Evolutionary conservation across 345 rosid genomes (phyloP).

Genomic region (Brassica carinata): DNA sequence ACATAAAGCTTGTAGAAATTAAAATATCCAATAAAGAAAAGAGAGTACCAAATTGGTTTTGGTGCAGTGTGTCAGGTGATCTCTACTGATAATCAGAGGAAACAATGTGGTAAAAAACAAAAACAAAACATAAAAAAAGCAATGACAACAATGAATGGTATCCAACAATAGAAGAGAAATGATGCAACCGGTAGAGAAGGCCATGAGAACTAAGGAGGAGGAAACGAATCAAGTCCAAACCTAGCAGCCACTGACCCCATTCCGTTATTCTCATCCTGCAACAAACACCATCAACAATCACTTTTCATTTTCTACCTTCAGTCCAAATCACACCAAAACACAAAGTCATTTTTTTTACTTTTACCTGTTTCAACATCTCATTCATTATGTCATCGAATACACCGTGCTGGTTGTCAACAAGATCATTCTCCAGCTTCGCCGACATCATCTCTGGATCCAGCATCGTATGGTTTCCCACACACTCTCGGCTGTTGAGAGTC

Average conservation of each 20-base stretch:
- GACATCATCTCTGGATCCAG: conserved; percentile 47
- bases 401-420: conserved; percentile 48
- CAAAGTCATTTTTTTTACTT: not conserved
- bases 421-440: conserved; percentile 50
- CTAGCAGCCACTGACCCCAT: conserved; percentile 37
- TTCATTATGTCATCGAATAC: conserved; percentile 71
- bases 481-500: conserved; percentile 19
- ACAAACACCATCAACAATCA: conserved; percentile 17
- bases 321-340: not conserved
- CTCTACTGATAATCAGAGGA: not conserved
- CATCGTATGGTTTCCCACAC: conserved; percentile 40
- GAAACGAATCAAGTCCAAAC: conserved; percentile 43
- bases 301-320: conserved; percentile 4
- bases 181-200: not conserved
- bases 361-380: conserved; percentile 71
- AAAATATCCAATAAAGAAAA: not conserved
- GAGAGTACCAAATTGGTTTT: conserved; percentile 8
- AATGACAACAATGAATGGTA: not conserved
- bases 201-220: conserved; percentile 27
- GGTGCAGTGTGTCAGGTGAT: conserved; percentile 23
- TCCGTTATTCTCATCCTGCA: conserved; percentile 39
- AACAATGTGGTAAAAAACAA: not conserved
- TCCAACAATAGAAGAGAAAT: not conserved
- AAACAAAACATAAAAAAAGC: not conserved
- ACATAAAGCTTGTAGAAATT: not conserved